A percentile compares a stretch with the other conserved stretches of the same genome.
phyloP scores from a whole-genome alignment of 495 filamentous ascomycete genomes.

The Tuber indicum region DNA sequence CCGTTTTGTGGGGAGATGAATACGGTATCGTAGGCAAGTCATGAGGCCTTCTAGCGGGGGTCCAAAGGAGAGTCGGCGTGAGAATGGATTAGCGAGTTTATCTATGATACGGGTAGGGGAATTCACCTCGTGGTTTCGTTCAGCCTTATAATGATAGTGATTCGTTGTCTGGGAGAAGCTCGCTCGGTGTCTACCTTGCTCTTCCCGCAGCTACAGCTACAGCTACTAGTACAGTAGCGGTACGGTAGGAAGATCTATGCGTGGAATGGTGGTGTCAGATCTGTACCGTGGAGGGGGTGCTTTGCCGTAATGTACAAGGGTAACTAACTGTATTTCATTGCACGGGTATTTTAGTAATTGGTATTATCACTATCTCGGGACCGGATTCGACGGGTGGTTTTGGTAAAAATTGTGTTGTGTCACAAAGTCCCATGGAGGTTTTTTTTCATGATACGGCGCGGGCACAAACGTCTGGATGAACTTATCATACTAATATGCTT shows the following conservation, averaged over 20 bases:
- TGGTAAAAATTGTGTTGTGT: not conserved
- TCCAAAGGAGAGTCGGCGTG: too few species aligned
- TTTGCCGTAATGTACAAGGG: not conserved
- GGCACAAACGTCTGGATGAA: not conserved
- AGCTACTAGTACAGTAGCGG: not conserved
- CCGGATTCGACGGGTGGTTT: not conserved
- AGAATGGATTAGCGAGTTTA: too few species aligned
- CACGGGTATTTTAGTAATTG: not conserved
- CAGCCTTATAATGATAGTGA: too few species aligned
- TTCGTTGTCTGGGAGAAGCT: not conserved
- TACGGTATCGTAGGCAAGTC: not conserved
- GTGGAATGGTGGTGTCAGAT: not conserved
- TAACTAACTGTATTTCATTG: not conserved
- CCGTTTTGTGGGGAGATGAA: not conserved
- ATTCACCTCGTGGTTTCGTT: too few species aligned
- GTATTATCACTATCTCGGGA: not conserved
- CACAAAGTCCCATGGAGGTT: not conserved
- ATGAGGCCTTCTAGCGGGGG: slow-evolving; percentile 1
- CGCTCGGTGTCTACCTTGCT: not conserved
- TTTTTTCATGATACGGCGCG: not conserved
- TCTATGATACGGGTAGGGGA: too few species aligned
- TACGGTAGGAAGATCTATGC: not conserved
- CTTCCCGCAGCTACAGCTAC: too few species aligned
- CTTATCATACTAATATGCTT: too few species aligned
- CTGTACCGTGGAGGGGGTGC: not conserved